A percentile compares a stretch with the other conserved stretches of the same genome.
phyloP scores from a whole-genome alignment of 2,329 filamentous ascomycete genomes.

The Tympanopsis confertula region DNA sequence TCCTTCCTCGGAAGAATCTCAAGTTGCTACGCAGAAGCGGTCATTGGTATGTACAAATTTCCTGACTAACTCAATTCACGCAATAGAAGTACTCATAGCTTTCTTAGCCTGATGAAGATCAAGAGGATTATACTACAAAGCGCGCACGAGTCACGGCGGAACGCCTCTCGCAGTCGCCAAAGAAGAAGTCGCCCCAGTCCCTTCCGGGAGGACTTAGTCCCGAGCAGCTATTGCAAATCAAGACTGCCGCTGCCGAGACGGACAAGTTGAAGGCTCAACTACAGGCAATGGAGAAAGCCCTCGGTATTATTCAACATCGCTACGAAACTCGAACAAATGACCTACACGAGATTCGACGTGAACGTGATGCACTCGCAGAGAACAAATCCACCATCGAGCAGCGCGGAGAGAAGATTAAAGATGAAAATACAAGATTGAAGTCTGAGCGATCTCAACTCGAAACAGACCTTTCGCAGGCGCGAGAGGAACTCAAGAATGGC shows the following conservation, averaged over 20 bases:
- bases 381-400: constrained; percentile 14
- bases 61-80: too few relatives aligned
- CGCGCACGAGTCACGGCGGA: too few relatives aligned
- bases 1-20: too few relatives aligned
- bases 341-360: constrained; percentile 19
- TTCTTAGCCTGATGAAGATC: too few relatives aligned
- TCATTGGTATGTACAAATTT: too few relatives aligned
- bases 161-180: too few relatives aligned
- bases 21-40: too few relatives aligned
- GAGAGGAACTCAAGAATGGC: constrained; percentile 22
- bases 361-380: constrained; percentile 18
- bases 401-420: constrained; percentile 18
- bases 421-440: constrained; percentile 23
- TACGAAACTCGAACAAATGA: constrained; percentile 26
- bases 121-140: too few relatives aligned
- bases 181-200: too few relatives aligned
- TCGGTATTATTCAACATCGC: constrained; percentile 25
- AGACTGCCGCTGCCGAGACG: constrained; percentile 14
- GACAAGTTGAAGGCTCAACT: constrained; percentile 16
- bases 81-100: too few relatives aligned
- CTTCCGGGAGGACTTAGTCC: too few relatives aligned
- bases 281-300: constrained; percentile 16
- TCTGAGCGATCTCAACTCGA: constrained; percentile 22
- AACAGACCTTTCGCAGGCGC: constrained; percentile 22
- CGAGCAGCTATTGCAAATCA: constrained; percentile 18